These are phyloP conservation scores for Epithele typhae DNA, from an alignment of 768 basidiomycete genomes.

Conservation along the genomic window DNA sequence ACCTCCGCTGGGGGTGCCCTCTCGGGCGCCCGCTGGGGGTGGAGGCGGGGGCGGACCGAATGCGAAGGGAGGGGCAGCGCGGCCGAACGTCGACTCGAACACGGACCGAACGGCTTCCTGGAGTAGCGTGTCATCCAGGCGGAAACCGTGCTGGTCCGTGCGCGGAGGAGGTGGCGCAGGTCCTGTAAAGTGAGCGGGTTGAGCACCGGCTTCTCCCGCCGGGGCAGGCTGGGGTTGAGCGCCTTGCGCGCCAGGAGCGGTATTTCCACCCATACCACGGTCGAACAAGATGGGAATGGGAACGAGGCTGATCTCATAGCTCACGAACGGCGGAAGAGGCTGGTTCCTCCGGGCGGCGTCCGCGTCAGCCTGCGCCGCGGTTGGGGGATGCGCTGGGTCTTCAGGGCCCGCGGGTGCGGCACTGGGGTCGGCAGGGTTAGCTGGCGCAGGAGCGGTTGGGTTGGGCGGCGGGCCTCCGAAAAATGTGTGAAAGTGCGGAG, in stretches of 20 bases:
- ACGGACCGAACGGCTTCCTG: conserved; percentile 7
- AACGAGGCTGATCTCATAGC: conserved; percentile 21
- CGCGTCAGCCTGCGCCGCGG: background rate
- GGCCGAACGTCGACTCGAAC: conserved; percentile 9
- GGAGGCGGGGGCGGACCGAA: too few relatives aligned
- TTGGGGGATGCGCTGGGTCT: background rate
- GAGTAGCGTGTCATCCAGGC: conserved; percentile 8
- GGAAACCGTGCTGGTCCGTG: conserved; percentile 11
- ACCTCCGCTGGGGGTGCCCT: too few relatives aligned
- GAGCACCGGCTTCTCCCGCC: background rate
- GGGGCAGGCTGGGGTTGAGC: background rate
- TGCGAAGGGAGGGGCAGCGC: too few relatives aligned
- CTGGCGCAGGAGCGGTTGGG: conserved; percentile 1
- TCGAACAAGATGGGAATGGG: conserved; percentile 15
- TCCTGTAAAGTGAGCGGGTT: background rate
- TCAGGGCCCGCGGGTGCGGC: background rate
- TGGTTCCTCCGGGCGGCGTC: conserved; percentile 1
- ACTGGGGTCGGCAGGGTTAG: background rate
- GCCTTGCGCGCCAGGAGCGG: conserved; percentile 1
- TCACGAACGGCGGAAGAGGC: conserved; percentile 12
- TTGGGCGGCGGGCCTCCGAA: conserved; percentile 6
- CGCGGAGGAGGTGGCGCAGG: conserved; percentile 4
- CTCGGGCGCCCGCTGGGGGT: too few relatives aligned
- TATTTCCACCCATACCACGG: background rate
- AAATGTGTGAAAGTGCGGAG: background rate